phyloP scores from a whole-genome alignment of 768 basidiomycete genomes.

The Tulasnella sp. region DNA sequence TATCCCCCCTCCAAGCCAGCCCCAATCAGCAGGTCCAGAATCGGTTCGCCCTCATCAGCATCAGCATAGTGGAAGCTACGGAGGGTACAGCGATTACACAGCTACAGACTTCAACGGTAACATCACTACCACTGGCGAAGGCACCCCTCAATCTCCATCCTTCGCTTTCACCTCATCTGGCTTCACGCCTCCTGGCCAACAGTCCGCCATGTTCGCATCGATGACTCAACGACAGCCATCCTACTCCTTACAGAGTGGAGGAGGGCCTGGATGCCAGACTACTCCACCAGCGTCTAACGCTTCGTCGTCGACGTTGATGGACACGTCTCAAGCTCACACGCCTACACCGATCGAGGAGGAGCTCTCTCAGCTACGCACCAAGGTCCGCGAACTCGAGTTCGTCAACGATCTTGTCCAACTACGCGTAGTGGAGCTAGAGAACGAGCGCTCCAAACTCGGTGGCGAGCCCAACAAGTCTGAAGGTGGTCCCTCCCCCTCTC shows the following conservation, averaged over 20 bases:
- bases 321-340: background rate
- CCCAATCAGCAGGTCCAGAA: background rate
- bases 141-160: slow-evolving; percentile 12
- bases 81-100: slow-evolving; percentile 6
- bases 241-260: background rate
- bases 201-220: slow-evolving; percentile 3
- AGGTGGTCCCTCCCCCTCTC: slow-evolving; percentile 6
- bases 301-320: slow-evolving; percentile 5
- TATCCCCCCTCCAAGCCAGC: slow-evolving; percentile 9
- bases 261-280: slow-evolving; percentile 1
- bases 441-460: slow-evolving; percentile 7
- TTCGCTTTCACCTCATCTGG: slow-evolving; percentile 6
- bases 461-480: background rate
- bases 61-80: background rate
- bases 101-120: background rate
- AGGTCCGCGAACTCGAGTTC: slow-evolving; percentile 53
- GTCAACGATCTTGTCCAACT: slow-evolving; percentile 42
- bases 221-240: background rate
- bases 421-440: slow-evolving; percentile 40
- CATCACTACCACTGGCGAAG: background rate
- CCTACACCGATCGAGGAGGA: slow-evolving; percentile 35
- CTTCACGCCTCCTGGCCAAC: background rate
- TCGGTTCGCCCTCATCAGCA: background rate
- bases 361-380: slow-evolving; percentile 43
- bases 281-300: slow-evolving; percentile 5